A percentile compares a stretch with the other conserved stretches of the same genome.
Evolutionary conservation across 129 eudicot species (phyloP).

Genomic region (Oenanthe sinensis): DNA sequence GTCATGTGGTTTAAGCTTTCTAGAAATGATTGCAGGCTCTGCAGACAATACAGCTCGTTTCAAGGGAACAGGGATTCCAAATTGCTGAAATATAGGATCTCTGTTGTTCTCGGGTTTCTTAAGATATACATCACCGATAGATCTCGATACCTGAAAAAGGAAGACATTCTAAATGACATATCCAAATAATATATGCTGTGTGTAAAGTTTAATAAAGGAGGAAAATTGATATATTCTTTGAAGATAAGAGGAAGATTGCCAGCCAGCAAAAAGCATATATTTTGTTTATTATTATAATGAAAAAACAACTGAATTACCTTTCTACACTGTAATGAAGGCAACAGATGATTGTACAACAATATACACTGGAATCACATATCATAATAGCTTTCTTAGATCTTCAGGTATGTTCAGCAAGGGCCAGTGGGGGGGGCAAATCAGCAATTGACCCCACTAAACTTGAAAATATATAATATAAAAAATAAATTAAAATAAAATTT

Average conservation of each 20-base stretch:
- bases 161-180: neutral
- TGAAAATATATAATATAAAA: neutral
- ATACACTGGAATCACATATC: slow-evolving; percentile 26
- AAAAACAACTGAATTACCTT: neutral
- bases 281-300: neutral
- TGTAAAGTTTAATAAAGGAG: neutral
- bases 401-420: slow-evolving; percentile 36
- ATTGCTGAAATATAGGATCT: slow-evolving; percentile 65
- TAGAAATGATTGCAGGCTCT: slow-evolving; percentile 68
- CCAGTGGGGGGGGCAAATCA: neutral
- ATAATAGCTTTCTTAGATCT: slow-evolving; percentile 24
- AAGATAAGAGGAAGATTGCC: slow-evolving; percentile 7
- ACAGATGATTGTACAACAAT: neutral
- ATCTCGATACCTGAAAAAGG: slow-evolving; percentile 80
- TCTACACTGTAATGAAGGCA: neutral
- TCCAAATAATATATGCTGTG: neutral
- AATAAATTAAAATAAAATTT: neutral
- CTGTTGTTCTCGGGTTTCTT: slow-evolving; percentile 79
- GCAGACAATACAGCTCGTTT: slow-evolving; percentile 68
- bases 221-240: slow-evolving; percentile 4
- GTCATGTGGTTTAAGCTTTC: slow-evolving; percentile 69
- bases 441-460: neutral
- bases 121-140: slow-evolving; percentile 89
- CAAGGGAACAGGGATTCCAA: slow-evolving; percentile 55
- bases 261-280: slow-evolving; percentile 16